Base-by-base conservation (phyloP, 1,284 basidiomycete species). In the Trichosporon faecale region DNA sequence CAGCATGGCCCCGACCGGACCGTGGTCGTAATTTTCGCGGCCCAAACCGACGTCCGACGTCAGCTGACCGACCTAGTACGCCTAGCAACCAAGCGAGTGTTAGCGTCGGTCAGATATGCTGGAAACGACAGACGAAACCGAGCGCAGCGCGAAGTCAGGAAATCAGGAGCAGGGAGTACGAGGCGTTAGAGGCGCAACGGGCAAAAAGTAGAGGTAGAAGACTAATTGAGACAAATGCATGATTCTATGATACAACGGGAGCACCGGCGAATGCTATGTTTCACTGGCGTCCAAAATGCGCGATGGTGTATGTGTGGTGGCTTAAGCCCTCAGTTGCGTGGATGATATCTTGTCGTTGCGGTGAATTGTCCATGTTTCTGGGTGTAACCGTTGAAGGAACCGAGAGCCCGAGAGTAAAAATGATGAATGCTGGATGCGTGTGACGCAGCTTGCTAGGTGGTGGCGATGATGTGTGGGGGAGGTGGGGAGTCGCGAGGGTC, bases 241-340 rank as follows among this genome's bases (percentile, higher is more conserved):
- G 49, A 25, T 52, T 21, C 9, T 52, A 52, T 52, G 49, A 52
- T 52, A 52, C 49, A 52, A 44, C 40, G 40, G n/a, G 49, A 23
- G 49, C 23, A 12, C 49, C 49, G 21, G 49, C n/a, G 49, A 25
- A 52, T 25, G 16, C 18, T 9, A 37, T 23, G 49, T 21, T 21
- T 52, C 49, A 25, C 49, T 25, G 49, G 23, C 49, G 21, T 52
- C 49, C 23, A 52, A 52, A 25, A 52, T 52, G 49, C 44, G 44
- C 49, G 49, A 52, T 52, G 49, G 49, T 52, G 49, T 52, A 23
- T 52, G 21, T 52, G 49, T 52, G 49, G 49, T 52, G 49, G 49
- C 49, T 52, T 52, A 52, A 25, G 49, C 49, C 49, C 49, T 52
- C 23, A 52, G 49, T 52, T 52, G 49, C 49, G 49, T 52, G 49